These are phyloP conservation scores for Phalaenopsis equestris DNA, from an alignment of 106 monocot species.

Conservation along the genomic window DNA sequence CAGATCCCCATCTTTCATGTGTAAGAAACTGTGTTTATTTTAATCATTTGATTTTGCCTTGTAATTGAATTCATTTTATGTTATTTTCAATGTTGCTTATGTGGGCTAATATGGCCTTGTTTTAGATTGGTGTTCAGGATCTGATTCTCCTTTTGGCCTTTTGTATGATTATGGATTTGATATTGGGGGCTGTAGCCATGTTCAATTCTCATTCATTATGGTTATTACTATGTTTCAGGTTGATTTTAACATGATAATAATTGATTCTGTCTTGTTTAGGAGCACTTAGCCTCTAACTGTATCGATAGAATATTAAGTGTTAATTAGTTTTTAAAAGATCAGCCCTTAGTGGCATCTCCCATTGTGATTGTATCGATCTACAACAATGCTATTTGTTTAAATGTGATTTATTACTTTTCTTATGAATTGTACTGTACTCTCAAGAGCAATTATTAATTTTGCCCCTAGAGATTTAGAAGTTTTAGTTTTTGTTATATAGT, in stretches of 20 bases:
- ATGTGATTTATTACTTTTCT: too few relatives aligned
- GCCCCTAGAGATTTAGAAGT: too few relatives aligned
- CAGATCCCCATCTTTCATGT: conserved; percentile 74
- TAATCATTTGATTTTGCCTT: neutral
- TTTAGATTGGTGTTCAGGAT: neutral
- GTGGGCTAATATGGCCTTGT: neutral
- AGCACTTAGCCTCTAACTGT: neutral
- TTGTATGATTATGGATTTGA: neutral
- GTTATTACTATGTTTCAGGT: neutral
- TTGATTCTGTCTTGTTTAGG: neutral
- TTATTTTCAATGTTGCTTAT: neutral
- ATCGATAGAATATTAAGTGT: neutral
- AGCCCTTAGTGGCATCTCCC: neutral
- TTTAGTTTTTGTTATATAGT: too few relatives aligned
- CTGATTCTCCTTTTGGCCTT: neutral
- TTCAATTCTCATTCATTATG: neutral
- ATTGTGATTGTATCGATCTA: too few relatives aligned
- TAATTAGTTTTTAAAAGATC: neutral
- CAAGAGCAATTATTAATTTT: too few relatives aligned
- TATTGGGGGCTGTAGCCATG: neutral
- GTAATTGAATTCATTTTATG: neutral
- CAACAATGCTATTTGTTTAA: too few relatives aligned
- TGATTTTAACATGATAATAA: neutral
- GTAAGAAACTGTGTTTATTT: conserved; percentile 36
- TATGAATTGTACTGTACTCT: too few relatives aligned